Evolutionary conservation across 805 yeast genomes (phyloP), one percentile per base, ranked within the genome.

Genomic region (Candida maltosa): DNA sequence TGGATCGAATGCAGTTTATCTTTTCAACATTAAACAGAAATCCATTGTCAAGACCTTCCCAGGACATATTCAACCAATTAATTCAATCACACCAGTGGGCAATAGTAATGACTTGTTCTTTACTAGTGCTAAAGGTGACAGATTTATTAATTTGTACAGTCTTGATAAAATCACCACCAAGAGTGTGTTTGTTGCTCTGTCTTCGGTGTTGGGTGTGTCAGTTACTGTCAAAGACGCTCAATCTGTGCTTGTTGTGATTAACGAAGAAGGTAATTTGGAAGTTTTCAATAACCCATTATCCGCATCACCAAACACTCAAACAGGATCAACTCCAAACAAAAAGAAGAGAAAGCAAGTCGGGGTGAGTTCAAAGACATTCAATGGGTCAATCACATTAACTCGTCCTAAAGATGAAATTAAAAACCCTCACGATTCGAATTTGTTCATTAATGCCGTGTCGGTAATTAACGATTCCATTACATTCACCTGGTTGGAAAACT

Each of bases 211-310:
- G 1, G 58, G 62, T 6, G 52, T 83, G 6, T 54, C 73, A 0
- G 58, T 67, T 38, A 68, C 62, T 4, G 54, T 48, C 7, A 32
- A 41, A n/a, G 56, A 54, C 33, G 60, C 52, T 14, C 42, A 42
- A 30, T 56, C 64, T 5, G 44, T 72, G 3, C 53, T 82, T 14
- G 63, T 75, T 2, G 82, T 76, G 0, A 65, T 83, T 5, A 83
- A 89, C 9, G 95, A 87, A 55, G 80, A 75, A 39, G 96, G 96
- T 5, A 49, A 58, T 9, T 65, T 85, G 6, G 96, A 88, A 54
- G 51, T 86, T 1, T 89, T 87, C 61, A 67, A 69, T 34, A 69
- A 79, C 46, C 83, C 88, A 4, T 63, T 66, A 25, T 29, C 44
- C 65, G 44, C 47, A 39, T 62, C 55, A n/a, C 11, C 11, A 12